These are phyloP conservation scores for Ceriops tagal DNA, from an alignment of 345 rosid genomes.

Conservation along the genomic window DNA sequence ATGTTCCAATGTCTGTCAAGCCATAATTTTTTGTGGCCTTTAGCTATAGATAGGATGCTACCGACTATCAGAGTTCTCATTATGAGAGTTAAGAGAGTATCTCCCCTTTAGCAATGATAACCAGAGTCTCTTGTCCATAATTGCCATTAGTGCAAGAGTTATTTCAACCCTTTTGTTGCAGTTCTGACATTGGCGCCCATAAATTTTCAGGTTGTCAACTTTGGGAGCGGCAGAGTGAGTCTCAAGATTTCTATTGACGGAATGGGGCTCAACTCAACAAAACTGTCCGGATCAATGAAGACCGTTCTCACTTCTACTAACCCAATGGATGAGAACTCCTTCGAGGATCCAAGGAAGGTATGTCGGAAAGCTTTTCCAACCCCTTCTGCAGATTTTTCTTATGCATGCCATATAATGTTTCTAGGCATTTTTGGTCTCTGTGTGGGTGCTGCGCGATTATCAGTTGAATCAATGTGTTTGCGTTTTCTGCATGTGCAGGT, in stretches of 20 bases:
- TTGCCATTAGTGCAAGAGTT: background rate
- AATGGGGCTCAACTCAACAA: conserved; percentile 46
- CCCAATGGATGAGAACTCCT: conserved; percentile 85
- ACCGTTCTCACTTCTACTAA: conserved; percentile 61
- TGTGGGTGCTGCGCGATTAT: background rate
- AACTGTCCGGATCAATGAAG: conserved; percentile 55
- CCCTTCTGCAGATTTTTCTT: no score
- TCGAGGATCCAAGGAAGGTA: conserved; percentile 67
- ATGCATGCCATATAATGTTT: no score
- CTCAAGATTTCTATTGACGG: conserved; percentile 52
- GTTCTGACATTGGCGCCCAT: conserved; percentile 1
- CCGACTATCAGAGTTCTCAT: background rate
- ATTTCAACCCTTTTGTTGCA: background rate
- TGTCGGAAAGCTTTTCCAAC: background rate
- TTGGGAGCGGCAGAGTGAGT: conserved; percentile 50
- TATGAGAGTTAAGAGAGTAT: no score
- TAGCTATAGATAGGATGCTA: background rate
- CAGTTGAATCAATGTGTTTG: background rate
- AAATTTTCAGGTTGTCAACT: conserved; percentile 69
- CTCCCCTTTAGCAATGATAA: background rate
- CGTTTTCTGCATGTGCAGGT: conserved; percentile 42
- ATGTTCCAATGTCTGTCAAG: background rate
- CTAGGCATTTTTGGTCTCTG: no score
- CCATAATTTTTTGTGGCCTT: no score
- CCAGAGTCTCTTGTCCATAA: background rate